Conservation (phyloP, 768 basidiomycete genomes). For the Phallus indusiatus region DNA sequence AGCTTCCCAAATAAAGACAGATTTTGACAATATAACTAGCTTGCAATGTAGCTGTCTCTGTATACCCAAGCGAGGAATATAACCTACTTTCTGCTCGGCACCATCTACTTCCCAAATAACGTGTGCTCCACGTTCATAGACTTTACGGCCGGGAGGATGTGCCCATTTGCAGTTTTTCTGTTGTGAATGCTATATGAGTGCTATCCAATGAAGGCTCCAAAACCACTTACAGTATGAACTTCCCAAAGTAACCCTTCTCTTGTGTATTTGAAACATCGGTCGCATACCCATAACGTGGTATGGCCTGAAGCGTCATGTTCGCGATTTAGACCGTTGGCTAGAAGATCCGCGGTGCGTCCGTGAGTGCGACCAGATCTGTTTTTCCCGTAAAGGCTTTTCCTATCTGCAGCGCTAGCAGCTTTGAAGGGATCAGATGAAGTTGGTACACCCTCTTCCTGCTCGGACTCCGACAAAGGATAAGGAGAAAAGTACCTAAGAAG, state of each 20-base stretch:
- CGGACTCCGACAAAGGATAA: constrained; percentile 68
- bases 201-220: constrained; percentile 3
- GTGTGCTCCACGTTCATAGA: constrained; percentile 84
- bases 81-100: constrained; percentile 63
- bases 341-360: constrained; percentile 63
- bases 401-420: constrained; percentile 4
- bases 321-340: constrained; percentile 53
- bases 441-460: constrained; percentile 39
- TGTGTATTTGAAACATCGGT: constrained; percentile 97
- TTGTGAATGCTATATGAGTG: not conserved
- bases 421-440: constrained; percentile 8
- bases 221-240: constrained; percentile 45
- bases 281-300: constrained; percentile 67
- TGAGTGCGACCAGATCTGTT: constrained; percentile 49
- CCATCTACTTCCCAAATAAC: constrained; percentile 97
- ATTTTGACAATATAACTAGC: constrained; percentile 91
- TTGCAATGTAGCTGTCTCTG: not conserved
- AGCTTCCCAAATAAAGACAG: constrained; percentile 92
- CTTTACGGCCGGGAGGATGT: constrained; percentile 80
- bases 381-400: constrained; percentile 10
- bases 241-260: constrained; percentile 58
- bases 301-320: constrained; percentile 36
- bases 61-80: not conserved
- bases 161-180: constrained; percentile 60
- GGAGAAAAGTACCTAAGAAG: constrained; percentile 82